A percentile compares a stretch with the other conserved stretches of the same genome.
These are phyloP conservation scores for Boechera divaricarpa DNA, from an alignment of 345 rosid species.

Conservation along the genomic window DNA sequence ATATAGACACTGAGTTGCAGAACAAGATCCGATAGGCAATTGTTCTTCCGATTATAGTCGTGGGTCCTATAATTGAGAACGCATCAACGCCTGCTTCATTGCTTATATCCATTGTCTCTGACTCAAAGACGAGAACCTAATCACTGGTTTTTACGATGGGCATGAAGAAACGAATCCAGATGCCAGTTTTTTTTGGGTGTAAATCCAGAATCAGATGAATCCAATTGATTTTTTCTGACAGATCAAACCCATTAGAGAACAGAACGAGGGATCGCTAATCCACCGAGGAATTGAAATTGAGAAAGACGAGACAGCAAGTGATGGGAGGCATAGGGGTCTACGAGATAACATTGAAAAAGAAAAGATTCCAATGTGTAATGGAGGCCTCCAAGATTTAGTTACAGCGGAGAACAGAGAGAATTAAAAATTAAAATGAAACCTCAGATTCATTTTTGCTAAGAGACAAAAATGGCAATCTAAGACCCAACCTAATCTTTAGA, in stretches of 20 bases:
- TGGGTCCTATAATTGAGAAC: conserved; percentile 81
- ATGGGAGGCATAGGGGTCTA: conserved; percentile 33
- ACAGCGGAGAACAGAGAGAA: conserved; percentile 22
- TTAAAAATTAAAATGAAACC: background rate
- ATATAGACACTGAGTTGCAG: conserved; percentile 68
- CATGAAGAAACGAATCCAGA: background rate
- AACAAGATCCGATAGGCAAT: conserved; percentile 78
- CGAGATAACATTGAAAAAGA: conserved; percentile 3
- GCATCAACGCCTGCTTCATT: conserved; percentile 80
- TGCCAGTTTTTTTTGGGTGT: background rate
- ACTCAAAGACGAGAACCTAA: conserved; percentile 17
- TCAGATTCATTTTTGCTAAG: conserved; percentile 33
- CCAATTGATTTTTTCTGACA: background rate
- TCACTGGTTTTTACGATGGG: background rate
- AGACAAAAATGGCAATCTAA: conserved; percentile 35
- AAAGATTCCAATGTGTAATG: conserved; percentile 5
- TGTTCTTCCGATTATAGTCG: conserved; percentile 76
- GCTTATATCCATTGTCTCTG: conserved; percentile 78
- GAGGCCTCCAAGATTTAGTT: conserved; percentile 10
- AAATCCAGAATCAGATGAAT: background rate
- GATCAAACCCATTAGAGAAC: conserved; percentile 3
- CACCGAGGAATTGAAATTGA: conserved; percentile 8
- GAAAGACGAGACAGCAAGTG: conserved; percentile 15
- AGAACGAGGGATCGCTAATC: conserved; percentile 13
- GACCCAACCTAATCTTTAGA: conserved; percentile 24